Percentiles rank a stretch among this genome's conserved stretches.
Conservation (phyloP, 1,139 yeast species). For the Kluyveromyces sp. region DNA sequence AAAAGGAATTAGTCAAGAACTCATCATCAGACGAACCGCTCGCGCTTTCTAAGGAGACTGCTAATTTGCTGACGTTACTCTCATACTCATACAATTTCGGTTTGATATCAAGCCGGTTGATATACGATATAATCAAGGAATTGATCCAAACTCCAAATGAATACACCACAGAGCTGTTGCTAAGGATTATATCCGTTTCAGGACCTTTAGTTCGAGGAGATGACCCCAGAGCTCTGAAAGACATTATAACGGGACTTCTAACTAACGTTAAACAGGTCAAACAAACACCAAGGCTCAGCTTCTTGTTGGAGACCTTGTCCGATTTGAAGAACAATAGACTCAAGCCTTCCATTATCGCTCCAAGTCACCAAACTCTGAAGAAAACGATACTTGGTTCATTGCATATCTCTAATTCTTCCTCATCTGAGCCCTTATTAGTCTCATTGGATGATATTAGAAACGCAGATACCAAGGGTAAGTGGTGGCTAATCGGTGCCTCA, state of each 20-base stretch:
- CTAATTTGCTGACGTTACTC: conserved; percentile 65
- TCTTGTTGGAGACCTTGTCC: conserved; percentile 75
- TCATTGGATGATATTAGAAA: conserved; percentile 73
- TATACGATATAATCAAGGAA: conserved; percentile 65
- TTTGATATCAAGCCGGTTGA: conserved; percentile 60
- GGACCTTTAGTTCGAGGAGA: conserved; percentile 86
- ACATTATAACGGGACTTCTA: conserved; percentile 58
- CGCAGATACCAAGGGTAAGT: conserved; percentile 76
- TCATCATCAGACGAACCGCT: conserved; percentile 24
- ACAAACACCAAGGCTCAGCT: conserved; percentile 64
- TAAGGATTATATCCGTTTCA: conserved; percentile 63
- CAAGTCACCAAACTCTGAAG: conserved; percentile 41
- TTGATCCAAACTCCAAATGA: conserved; percentile 59
- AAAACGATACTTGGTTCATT: conserved; percentile 48
- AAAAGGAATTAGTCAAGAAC: conserved; percentile 12
- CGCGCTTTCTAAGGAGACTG: conserved; percentile 43
- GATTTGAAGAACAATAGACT: conserved; percentile 82
- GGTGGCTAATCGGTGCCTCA: conserved; percentile 99
- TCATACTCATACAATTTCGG: conserved; percentile 76
- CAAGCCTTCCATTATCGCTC: conserved; percentile 35
- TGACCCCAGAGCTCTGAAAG: conserved; percentile 80
- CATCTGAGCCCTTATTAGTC: conserved; percentile 76
- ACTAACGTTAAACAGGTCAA: conserved; percentile 38
- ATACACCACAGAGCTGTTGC: conserved; percentile 65
- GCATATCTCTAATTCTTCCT: conserved; percentile 38